Conservation (phyloP, 371 early-diverging fungal genomes). For the Batrachochytrium dendrobatidis region DNA sequence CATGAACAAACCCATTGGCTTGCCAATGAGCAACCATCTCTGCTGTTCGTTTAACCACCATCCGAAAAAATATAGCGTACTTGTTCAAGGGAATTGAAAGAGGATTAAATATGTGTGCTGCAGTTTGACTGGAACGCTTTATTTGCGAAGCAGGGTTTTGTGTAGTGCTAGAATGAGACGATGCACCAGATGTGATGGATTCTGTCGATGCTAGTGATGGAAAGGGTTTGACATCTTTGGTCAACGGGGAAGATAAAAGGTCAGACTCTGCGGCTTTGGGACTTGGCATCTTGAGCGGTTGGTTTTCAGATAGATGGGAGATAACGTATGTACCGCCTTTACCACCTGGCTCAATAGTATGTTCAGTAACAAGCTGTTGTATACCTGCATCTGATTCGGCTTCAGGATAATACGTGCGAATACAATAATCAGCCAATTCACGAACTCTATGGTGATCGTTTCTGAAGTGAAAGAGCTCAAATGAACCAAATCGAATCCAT, state of each 20-base stretch:
- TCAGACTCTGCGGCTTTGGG: slow-evolving; percentile 28
- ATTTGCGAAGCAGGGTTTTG: slow-evolving; percentile 5
- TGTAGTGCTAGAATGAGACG: background rate
- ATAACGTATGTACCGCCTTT: too few relatives aligned
- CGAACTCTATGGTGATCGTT: slow-evolving; percentile 48
- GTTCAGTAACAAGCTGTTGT: too few relatives aligned
- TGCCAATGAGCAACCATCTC: slow-evolving; percentile 81
- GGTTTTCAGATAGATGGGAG: too few relatives aligned
- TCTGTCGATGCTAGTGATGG: slow-evolving; percentile 3
- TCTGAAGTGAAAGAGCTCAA: slow-evolving; percentile 46
- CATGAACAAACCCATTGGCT: slow-evolving; percentile 57
- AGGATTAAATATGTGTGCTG: too few relatives aligned
- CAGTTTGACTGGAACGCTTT: slow-evolving; percentile 14
- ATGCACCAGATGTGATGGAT: slow-evolving; percentile 7
- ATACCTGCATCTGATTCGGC: too few relatives aligned
- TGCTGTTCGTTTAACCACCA: slow-evolving; percentile 65
- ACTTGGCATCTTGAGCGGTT: too few relatives aligned
- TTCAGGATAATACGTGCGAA: too few relatives aligned
- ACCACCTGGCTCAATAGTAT: too few relatives aligned
- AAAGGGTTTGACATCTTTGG: slow-evolving; percentile 14
- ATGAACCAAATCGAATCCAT: slow-evolving; percentile 86
- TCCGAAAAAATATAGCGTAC: slow-evolving; percentile 56
- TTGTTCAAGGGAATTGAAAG: too few relatives aligned
- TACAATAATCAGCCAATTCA: slow-evolving; percentile 65
- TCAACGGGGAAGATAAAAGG: slow-evolving; percentile 17